Evolutionary conservation across 2,329 filamentous ascomycete genomes (phyloP), one percentile per base, ranked within the genome.

Genomic region (Botrytis sinoallii): DNA sequence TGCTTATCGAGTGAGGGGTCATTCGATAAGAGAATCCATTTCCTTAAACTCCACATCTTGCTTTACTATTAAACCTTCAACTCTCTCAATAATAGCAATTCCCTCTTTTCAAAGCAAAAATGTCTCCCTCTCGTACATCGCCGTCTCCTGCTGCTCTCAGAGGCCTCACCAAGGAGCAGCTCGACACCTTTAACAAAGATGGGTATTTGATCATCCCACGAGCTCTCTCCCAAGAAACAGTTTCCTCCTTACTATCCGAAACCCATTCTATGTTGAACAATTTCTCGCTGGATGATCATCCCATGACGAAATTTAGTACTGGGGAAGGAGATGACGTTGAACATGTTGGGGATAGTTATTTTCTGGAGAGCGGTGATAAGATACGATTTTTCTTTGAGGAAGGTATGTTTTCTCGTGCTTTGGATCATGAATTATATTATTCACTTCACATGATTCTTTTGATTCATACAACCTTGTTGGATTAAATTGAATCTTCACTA

Each of bases 381-480:
- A 86, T 98, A 75, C 92, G 94, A 74, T 98, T 97, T 88, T 98
- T 98, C 88, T 97, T 98, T 83, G 95, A 98, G 83, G 94, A 97
- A 83, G 86, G 85, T 86, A 79, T 14, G 75, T 46, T n/a, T 40
- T 2, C 35, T n/a, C 7, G 22, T 25, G 25, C 40, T 18, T n/a
- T 63, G 32, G 35, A 57, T 57, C n/a, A 57, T 57, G 52, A 32
- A 57, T 18, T 32, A 9, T 57, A 57, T 18, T 32, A 9, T 57
- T 57, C 52, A 57, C 12, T 57, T 57, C 3, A 57, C 29, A 18
- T 57, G 6, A 4, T 7, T 16, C 3, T 29, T 29, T 29, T 9
- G 6, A 8, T 57, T 57, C 48, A 16, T 16, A 7, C 25, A 55
- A n/a, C 12, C 12, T 6, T 2, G n/a, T 9, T 18, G 16, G 3